These are phyloP conservation scores for Penicillium silybi DNA, from an alignment of 495 filamentous ascomycete genomes.

Conservation along the genomic window DNA sequence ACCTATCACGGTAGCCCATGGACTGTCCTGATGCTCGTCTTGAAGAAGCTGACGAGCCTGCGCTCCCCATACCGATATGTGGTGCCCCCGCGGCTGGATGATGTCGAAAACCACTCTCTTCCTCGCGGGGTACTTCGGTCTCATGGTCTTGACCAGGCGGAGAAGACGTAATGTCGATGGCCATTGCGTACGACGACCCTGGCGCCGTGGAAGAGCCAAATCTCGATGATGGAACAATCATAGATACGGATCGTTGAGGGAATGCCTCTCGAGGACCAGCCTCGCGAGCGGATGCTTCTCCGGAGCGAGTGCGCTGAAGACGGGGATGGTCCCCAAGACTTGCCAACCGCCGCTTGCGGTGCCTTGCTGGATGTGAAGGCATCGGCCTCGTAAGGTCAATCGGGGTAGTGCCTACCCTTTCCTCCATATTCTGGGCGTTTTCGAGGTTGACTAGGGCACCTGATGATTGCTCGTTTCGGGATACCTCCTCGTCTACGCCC, in stretches of 20 bases:
- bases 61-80: too few species aligned
- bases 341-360: conserved; percentile 39
- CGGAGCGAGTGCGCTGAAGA: conserved; percentile 22
- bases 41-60: not conserved
- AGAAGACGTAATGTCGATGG: conserved; percentile 39
- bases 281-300: conserved; percentile 12
- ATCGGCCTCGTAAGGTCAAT: not conserved
- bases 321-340: conserved; percentile 25
- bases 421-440: not conserved
- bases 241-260: conserved; percentile 21
- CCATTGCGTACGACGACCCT: conserved; percentile 32
- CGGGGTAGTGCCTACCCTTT: not conserved
- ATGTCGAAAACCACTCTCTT: not conserved
- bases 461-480: not conserved
- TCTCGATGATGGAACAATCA: conserved; percentile 17
- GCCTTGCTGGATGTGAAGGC: conserved; percentile 18
- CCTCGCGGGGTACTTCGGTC: not conserved
- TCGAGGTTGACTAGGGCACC: not conserved
- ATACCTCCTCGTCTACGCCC: not conserved
- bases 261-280: not conserved
- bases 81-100: not conserved
- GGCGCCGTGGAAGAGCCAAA: conserved; percentile 5
- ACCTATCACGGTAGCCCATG: not conserved
- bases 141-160: conserved; percentile 6
- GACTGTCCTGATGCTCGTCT: not conserved